Evolutionary conservation across 2,329 filamentous ascomycete species (phyloP), one percentile per base, ranked within the genome.

Genomic region (Penicillium janthinellum): DNA sequence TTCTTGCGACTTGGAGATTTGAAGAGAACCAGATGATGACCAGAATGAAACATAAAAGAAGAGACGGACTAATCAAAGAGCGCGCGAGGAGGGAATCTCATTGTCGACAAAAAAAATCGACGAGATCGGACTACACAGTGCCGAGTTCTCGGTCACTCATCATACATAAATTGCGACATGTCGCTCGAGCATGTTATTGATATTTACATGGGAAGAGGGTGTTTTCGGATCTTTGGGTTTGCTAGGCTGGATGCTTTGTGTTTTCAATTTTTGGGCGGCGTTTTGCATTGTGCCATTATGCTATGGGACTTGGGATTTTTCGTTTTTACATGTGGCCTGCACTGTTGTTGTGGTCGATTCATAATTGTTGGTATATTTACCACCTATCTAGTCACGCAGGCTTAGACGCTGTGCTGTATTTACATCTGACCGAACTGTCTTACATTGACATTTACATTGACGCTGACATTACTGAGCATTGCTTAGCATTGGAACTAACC

Each of bases 401-500:
- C 28, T 39, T 15, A 12, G 17, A 51, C 22, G n/a, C 47, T 51
- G 38, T 42, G 10, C 11, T 34, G 37, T 42, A 44, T 42, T 53
- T 42, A 31, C 37, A 42, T 41, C 37, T 51, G 28, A 44, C 15
- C 37, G 47, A 28, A 34, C 22, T 49, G 54, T 42, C 25, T 41
- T 44, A 52, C 52, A 52, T 45, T 17, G 49, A 58, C 44, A 41
- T 34, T 44, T 15, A 38, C 15, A 37, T 54, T 49, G 34, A 42
- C 22, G 44, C 44, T 47, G 14, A n/a, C 22, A 47, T n/a, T 28
- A 15, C 41, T 57, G 62, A 57, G 64, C 65, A 67, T 67, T 64
- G 59, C 64, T 66, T 41, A 60, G 65, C 50, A 60, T 66, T 64
- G 59, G 57, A 53, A 58, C 39, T 53, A 25, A 37, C 17, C 17